Conservation (phyloP, 2,329 filamentous ascomycete species). For the Cadophora gregata region DNA sequence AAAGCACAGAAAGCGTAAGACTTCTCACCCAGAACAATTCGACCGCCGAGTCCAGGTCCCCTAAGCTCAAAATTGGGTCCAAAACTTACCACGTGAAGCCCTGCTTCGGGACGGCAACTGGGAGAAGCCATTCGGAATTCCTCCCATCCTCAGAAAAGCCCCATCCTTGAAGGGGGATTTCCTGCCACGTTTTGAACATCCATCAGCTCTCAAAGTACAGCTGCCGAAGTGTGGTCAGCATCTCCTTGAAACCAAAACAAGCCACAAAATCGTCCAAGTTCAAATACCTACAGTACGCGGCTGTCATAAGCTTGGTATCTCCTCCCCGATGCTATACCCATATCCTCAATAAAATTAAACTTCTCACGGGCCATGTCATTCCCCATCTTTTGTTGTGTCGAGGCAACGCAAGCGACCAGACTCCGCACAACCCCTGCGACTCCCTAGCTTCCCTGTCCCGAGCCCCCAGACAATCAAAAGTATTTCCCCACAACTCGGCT, state of each 20-base stretch:
- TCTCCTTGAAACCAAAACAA: neutral
- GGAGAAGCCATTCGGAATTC: neutral
- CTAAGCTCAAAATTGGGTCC: neutral
- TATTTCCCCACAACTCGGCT: constrained; percentile 10
- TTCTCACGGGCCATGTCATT: neutral
- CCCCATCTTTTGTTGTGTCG: neutral
- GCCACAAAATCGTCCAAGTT: neutral
- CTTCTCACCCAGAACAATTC: neutral
- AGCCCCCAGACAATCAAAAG: constrained; percentile 4
- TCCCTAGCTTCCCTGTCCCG: neutral
- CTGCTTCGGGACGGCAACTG: neutral
- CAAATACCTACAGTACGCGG: neutral
- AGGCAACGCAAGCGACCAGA: neutral
- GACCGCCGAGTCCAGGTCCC: neutral
- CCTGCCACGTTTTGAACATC: neutral
- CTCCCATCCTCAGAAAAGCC: neutral
- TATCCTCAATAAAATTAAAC: neutral
- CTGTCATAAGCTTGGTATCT: neutral
- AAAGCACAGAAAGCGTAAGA: neutral
- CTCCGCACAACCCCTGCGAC: neutral
- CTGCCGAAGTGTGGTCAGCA: neutral
- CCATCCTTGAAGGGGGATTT: neutral
- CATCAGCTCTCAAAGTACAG: neutral
- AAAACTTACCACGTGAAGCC: neutral
- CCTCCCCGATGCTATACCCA: constrained; percentile 10